Conservation (phyloP, 2,329 filamentous ascomycete genomes). For the Seiridium cupressi region DNA sequence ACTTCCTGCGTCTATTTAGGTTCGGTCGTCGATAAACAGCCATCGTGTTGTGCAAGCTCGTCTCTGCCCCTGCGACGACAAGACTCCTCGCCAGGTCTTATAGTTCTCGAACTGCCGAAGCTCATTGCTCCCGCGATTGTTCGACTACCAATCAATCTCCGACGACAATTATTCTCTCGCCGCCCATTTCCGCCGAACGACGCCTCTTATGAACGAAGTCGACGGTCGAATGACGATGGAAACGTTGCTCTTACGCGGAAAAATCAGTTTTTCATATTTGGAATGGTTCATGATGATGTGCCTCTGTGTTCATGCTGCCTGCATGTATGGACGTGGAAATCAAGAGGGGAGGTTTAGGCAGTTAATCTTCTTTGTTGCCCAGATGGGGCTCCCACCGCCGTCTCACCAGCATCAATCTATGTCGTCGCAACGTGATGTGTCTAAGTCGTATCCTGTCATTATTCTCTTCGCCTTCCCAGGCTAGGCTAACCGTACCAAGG, state of each 20-base stretch:
- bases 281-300: conserved; percentile 24
- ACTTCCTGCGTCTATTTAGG: conserved; percentile 73
- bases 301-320: conserved; percentile 15
- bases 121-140: conserved; percentile 15
- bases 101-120: conserved; percentile 8
- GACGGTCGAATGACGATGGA: conserved; percentile 23
- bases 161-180: conserved; percentile 8
- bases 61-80: conserved; percentile 19
- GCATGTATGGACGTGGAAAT: conserved; percentile 18
- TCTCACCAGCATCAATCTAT: conserved; percentile 22
- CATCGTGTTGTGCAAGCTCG: neutral
- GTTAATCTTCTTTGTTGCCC: conserved; percentile 27
- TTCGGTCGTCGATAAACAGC: conserved; percentile 85
- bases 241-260: conserved; percentile 32
- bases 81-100: conserved; percentile 15
- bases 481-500: too few species aligned
- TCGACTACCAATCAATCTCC: conserved; percentile 20
- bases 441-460: too few species aligned
- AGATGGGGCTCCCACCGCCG: conserved; percentile 17
- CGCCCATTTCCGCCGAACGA: conserved; percentile 2
- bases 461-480: too few species aligned
- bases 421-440: neutral
- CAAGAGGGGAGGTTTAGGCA: conserved; percentile 27
- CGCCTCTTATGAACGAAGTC: conserved; percentile 14
- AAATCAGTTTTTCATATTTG: conserved; percentile 33